Base-by-base conservation (phyloP, 2,329 filamentous ascomycete genomes). In the Aspergillus versicolor region DNA sequence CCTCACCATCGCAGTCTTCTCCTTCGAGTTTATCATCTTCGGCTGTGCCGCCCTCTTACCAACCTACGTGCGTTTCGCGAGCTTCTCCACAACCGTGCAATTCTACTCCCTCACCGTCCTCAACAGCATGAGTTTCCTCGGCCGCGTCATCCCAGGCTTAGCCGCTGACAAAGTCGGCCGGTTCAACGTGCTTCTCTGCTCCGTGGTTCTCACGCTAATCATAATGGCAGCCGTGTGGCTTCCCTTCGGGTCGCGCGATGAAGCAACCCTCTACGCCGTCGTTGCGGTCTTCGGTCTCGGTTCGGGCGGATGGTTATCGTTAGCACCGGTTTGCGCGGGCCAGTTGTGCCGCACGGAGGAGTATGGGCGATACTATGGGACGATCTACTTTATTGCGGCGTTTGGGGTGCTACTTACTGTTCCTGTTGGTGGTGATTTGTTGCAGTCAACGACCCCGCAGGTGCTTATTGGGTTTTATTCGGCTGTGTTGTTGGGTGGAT, bases 21-120 rank as follows among this genome's bases (percentile, higher is more conserved):
- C 75, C 2, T 75, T 82, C 21, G 80, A 82, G 44, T 78, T 81
- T 47, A 77, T 77, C 38, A 73, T 81, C 13, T 82, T 81, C 42
- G 78, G 78, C 11, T 73, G 77, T n/a, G 73, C 76, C 1, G 77
- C 76, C 1, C 71, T 81, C 7, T 63, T 82, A 1, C 79, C 80
- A 1, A 80, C 78, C 0, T 81, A 81, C 58, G 64, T 70, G 22
- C 69, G 69, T 13, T 70, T 65, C 15, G 75, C 76, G 1, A 75
- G 73, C 0, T 63, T 79, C 37, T 63, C 71, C 6, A 55, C 68
- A 1, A 67, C 78, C 27, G 70, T 73, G 0, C 77, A 78, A 4
- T 80, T 77, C 54, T 76, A 76, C 15, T 69, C 80, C 7, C 69
- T 81, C 2, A 75, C 79, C 3, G 71, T 80, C 3, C 62, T 80